These are phyloP conservation scores for Auriscalpium vulgare DNA, from an alignment of 768 basidiomycete species.

Conservation along the genomic window DNA sequence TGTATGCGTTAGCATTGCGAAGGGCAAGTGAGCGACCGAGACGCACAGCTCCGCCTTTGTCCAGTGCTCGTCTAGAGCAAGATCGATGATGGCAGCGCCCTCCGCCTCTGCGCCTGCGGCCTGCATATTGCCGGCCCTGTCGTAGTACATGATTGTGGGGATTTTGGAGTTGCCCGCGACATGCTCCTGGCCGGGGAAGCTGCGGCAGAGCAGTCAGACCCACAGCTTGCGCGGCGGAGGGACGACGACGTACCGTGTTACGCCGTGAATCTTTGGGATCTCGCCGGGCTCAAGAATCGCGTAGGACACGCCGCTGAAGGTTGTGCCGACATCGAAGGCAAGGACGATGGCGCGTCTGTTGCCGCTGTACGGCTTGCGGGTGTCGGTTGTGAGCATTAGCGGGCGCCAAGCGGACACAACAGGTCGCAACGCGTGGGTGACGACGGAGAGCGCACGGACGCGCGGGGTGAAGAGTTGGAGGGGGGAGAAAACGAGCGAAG, in stretches of 20 bases:
- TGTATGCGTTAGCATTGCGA: not conserved
- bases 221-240: not conserved
- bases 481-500: not conserved
- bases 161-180: conserved; percentile 82
- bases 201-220: conserved; percentile 23
- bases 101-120: conserved; percentile 77
- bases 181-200: conserved; percentile 82
- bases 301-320: conserved; percentile 79
- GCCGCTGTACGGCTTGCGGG: conserved; percentile 69
- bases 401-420: conserved; percentile 2
- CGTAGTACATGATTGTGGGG: conserved; percentile 71
- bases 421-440: conserved; percentile 4
- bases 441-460: conserved; percentile 10
- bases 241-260: conserved; percentile 51
- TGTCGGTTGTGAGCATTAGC: conserved; percentile 52
- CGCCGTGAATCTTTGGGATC: conserved; percentile 73
- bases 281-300: conserved; percentile 77
- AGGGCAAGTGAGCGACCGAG: not conserved
- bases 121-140: conserved; percentile 54
- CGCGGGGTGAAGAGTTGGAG: conserved; percentile 1
- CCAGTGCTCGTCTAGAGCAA: conserved; percentile 75
- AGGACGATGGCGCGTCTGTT: conserved; percentile 58
- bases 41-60: conserved; percentile 66
- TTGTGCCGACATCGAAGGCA: conserved; percentile 77
- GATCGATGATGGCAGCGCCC: conserved; percentile 42